phyloP scores from a whole-genome alignment of 2,329 filamentous ascomycete species.

The Graphilbum sp. region DNA sequence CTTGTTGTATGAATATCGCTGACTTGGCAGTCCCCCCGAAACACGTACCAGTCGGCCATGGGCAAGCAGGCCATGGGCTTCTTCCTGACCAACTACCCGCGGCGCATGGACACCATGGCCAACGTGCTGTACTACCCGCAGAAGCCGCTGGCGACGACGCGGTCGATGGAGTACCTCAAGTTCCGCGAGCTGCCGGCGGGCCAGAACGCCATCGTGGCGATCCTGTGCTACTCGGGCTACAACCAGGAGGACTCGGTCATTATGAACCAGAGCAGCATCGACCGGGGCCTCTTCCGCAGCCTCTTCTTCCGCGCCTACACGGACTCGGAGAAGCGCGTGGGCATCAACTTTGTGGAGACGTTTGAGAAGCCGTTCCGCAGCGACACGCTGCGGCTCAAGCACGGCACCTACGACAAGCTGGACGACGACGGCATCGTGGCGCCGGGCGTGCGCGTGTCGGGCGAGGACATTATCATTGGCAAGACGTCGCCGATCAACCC shows the following conservation, averaged over 20 bases:
- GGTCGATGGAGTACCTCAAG: conserved; percentile 89
- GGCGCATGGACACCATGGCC: conserved; percentile 86
- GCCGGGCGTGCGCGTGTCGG: conserved; percentile 84
- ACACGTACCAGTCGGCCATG: conserved; percentile 98
- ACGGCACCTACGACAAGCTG: conserved; percentile 92
- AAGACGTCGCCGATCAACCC: conserved; percentile 75
- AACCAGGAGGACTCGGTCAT: conserved; percentile 98
- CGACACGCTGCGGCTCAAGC: conserved; percentile 61
- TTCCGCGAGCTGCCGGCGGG: conserved; percentile 96
- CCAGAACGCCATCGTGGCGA: conserved; percentile 91
- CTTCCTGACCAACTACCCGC: conserved; percentile 96
- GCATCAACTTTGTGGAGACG: conserved; percentile 77
- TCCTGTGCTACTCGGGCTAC: conserved; percentile 99
- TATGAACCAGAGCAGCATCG: conserved; percentile 87
- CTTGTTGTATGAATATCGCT: no score
- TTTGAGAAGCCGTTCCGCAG: conserved; percentile 78
- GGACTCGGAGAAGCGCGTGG: conserved; percentile 52
- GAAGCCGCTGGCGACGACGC: conserved; percentile 90
- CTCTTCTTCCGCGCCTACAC: conserved; percentile 96
- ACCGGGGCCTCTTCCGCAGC: conserved; percentile 87
- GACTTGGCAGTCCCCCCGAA: conserved; percentile 92
- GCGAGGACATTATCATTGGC: conserved; percentile 71
- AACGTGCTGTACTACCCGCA: conserved; percentile 97
- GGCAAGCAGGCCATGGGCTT: conserved; percentile 98
- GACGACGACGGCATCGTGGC: conserved; percentile 92